Percentiles rank a stretch among this genome's conserved stretches.
Conservation (phyloP, 2,329 filamentous ascomycete species). For the Colletotrichum lupini region DNA sequence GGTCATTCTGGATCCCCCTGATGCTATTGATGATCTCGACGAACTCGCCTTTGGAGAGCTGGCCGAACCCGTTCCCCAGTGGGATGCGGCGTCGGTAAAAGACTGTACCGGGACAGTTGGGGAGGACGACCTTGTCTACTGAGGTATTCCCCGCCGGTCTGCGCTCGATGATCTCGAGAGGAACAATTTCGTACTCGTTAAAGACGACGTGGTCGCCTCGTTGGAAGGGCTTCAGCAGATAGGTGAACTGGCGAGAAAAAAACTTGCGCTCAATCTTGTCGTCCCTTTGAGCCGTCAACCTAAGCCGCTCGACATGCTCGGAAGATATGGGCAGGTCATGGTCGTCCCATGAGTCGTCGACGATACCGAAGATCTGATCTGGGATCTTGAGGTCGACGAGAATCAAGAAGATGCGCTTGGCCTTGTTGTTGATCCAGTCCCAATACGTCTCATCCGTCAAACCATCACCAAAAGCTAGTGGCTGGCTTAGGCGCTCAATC, state of each 20-base stretch:
- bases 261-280: constrained; percentile 75
- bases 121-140: constrained; percentile 71
- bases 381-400: constrained; percentile 76
- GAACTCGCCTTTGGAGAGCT: constrained; percentile 65
- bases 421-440: constrained; percentile 79
- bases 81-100: constrained; percentile 69
- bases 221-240: constrained; percentile 72
- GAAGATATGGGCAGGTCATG: constrained; percentile 76
- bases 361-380: constrained; percentile 79
- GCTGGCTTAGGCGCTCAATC: constrained; percentile 69
- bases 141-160: constrained; percentile 53
- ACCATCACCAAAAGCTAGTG: constrained; percentile 75
- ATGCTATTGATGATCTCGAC: constrained; percentile 69
- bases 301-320: constrained; percentile 73
- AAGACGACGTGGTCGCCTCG: constrained; percentile 72
- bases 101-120: constrained; percentile 66
- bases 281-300: constrained; percentile 68
- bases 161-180: constrained; percentile 74
- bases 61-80: constrained; percentile 57
- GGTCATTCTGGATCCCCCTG: constrained; percentile 70
- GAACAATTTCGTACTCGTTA: constrained; percentile 74
- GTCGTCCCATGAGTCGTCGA: constrained; percentile 83
- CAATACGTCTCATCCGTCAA: constrained; percentile 80
- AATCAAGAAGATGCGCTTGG: constrained; percentile 77
- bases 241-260: constrained; percentile 76